phyloP scores from a whole-genome alignment of 2,329 filamentous ascomycete genomes.

The Cytospora piceae region DNA sequence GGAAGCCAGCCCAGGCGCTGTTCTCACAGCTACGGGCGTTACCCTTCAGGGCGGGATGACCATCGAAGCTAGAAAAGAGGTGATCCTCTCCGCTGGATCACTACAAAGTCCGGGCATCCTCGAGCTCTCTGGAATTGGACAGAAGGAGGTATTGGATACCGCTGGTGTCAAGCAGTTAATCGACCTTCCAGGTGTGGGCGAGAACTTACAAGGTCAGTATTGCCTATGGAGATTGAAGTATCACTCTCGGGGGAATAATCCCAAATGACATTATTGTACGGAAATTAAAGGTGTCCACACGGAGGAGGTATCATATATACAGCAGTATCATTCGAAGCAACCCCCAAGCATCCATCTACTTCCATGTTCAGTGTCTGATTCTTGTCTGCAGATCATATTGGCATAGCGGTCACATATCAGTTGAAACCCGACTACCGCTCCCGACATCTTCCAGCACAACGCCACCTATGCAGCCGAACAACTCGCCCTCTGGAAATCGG shows the following conservation, averaged over 20 bases:
- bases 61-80: constrained; percentile 44
- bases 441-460: constrained; percentile 39
- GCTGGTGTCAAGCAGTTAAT: constrained; percentile 46
- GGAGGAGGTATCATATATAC: neutral
- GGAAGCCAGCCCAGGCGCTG: constrained; percentile 25
- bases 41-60: constrained; percentile 35
- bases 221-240: no score
- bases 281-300: constrained; percentile 23
- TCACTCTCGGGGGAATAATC: no score
- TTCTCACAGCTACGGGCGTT: constrained; percentile 33
- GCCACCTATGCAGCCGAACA: constrained; percentile 43
- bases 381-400: constrained; percentile 50
- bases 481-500: constrained; percentile 42
- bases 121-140: constrained; percentile 44
- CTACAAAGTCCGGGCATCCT: constrained; percentile 45
- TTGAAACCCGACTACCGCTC: constrained; percentile 40
- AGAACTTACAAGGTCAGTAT: constrained; percentile 53
- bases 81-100: constrained; percentile 49
- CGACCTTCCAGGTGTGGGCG: constrained; percentile 51
- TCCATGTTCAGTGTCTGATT: constrained; percentile 41
- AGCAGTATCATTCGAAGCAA: neutral
- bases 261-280: no score
- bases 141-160: constrained; percentile 46
- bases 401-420: constrained; percentile 32
- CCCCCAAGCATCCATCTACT: constrained; percentile 35